Conservation (phyloP, 2,329 filamentous ascomycete genomes). For the Neocatenulostroma microsporum region DNA sequence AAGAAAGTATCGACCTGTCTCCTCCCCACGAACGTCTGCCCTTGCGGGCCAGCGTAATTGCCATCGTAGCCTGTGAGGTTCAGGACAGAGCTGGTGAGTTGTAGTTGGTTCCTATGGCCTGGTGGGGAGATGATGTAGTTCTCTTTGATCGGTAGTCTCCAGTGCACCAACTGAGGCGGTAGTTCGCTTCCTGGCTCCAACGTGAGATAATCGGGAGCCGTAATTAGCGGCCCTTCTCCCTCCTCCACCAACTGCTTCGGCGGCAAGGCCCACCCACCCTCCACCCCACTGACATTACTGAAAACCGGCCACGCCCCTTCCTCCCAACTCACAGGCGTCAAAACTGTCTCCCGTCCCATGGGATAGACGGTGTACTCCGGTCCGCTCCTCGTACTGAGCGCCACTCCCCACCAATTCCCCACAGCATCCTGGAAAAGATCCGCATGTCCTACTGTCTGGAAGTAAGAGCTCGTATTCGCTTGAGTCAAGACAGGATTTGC, state of each 20-base stretch:
- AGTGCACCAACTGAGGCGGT: constrained; percentile 50
- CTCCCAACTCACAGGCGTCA: constrained; percentile 44
- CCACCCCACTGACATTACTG: constrained; percentile 38
- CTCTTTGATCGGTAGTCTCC: constrained; percentile 43
- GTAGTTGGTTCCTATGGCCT: constrained; percentile 38
- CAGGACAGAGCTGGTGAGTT: constrained; percentile 41
- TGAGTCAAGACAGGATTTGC: constrained; percentile 23
- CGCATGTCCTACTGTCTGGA: constrained; percentile 50
- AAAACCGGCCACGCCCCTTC: constrained; percentile 33
- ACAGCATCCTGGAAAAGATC: constrained; percentile 48
- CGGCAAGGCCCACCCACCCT: constrained; percentile 39
- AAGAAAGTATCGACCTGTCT: constrained; percentile 51
- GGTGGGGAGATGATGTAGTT: constrained; percentile 40
- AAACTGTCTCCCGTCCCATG: constrained; percentile 49
- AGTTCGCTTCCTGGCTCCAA: constrained; percentile 41
- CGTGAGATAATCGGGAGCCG: constrained; percentile 38
- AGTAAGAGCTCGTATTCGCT: constrained; percentile 25
- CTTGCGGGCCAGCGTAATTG: constrained; percentile 43
- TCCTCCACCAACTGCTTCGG: constrained; percentile 27
- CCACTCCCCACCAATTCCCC: constrained; percentile 48
- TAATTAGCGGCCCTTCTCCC: constrained; percentile 38
- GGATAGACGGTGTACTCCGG: constrained; percentile 39
- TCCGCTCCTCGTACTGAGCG: constrained; percentile 37
- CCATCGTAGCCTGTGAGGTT: constrained; percentile 52
- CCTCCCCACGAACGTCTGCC: constrained; percentile 46